These are phyloP conservation scores for Citrus medica DNA, from an alignment of 345 rosid species.

Conservation along the genomic window DNA sequence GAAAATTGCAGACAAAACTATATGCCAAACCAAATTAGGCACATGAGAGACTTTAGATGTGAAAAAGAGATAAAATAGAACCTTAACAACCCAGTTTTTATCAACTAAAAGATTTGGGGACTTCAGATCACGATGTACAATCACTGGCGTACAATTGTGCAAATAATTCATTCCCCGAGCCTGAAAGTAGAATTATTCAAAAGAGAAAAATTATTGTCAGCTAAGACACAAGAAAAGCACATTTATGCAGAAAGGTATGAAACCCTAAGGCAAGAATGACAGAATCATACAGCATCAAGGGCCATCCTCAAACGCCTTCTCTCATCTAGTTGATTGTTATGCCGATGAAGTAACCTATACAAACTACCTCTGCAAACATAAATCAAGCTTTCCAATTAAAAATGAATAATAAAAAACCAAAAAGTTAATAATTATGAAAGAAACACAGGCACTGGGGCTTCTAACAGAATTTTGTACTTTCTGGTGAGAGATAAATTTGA, in stretches of 20 bases:
- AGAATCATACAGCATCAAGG: slow-evolving; percentile 75
- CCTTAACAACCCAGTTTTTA: slow-evolving; percentile 97
- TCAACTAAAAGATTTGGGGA: slow-evolving; percentile 94
- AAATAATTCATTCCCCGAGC: slow-evolving; percentile 98
- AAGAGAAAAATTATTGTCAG: slow-evolving; percentile 17
- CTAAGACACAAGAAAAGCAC: slow-evolving; percentile 10
- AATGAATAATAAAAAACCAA: neutral
- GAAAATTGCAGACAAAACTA: slow-evolving; percentile 7
- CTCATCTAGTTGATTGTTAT: slow-evolving; percentile 91
- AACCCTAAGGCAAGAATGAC: slow-evolving; percentile 10
- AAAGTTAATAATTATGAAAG: neutral
- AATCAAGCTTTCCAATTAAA: slow-evolving; percentile 5
- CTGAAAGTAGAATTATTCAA: slow-evolving; percentile 38
- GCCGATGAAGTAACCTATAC: slow-evolving; percentile 86
- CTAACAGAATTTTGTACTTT: neutral
- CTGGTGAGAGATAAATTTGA: neutral
- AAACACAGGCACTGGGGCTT: neutral
- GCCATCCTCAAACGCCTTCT: slow-evolving; percentile 94
- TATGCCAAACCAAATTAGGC: slow-evolving; percentile 4
- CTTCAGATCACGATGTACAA: slow-evolving; percentile 92
- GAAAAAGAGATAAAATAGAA: slow-evolving; percentile 17
- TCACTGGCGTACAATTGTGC: slow-evolving; percentile 81
- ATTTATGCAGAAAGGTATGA: neutral
- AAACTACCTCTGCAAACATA: slow-evolving; percentile 85
- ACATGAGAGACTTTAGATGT: slow-evolving; percentile 6